Conservation (phyloP, 805 yeast genomes). For the Metschnikowia lochheadii region DNA sequence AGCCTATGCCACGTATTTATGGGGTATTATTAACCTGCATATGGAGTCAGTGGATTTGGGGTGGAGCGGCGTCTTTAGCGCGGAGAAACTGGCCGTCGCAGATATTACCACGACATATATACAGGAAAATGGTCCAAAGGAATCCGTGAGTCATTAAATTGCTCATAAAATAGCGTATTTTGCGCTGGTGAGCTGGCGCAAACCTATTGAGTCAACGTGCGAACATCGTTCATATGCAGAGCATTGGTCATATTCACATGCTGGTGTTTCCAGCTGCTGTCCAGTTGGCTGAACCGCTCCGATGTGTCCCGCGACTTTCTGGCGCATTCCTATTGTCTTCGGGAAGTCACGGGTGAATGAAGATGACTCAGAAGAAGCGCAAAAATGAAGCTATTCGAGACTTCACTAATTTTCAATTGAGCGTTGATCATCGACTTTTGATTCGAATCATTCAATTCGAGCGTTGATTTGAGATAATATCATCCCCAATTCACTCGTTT, state of each 20-base stretch:
- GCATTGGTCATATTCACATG: not conserved
- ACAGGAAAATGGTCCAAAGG: not conserved
- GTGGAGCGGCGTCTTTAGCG: not conserved
- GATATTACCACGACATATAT: not conserved
- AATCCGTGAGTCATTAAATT: not conserved
- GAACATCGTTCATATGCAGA: not conserved
- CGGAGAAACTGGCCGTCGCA: not conserved
- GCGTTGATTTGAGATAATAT: too few relatives aligned
- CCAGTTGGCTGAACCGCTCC: not conserved
- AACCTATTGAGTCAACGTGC: not conserved
- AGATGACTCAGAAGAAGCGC: not conserved
- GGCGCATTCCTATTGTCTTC: not conserved
- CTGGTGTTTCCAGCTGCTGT: not conserved
- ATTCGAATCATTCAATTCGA: not conserved
- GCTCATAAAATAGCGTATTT: not conserved
- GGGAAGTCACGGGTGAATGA: not conserved
- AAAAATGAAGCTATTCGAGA: not conserved
- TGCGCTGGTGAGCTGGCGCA: not conserved
- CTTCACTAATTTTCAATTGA: not conserved
- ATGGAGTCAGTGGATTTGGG: too few relatives aligned
- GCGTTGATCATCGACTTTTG: not conserved
- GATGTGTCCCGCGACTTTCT: not conserved
- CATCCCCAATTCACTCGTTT: not conserved
- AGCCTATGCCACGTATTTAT: not conserved
- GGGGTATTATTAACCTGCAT: conserved; percentile 1